Evolutionary conservation across 1,284 basidiomycete genomes (phyloP), one percentile per base, ranked within the genome.

Genomic region (Puccinia coronata): DNA sequence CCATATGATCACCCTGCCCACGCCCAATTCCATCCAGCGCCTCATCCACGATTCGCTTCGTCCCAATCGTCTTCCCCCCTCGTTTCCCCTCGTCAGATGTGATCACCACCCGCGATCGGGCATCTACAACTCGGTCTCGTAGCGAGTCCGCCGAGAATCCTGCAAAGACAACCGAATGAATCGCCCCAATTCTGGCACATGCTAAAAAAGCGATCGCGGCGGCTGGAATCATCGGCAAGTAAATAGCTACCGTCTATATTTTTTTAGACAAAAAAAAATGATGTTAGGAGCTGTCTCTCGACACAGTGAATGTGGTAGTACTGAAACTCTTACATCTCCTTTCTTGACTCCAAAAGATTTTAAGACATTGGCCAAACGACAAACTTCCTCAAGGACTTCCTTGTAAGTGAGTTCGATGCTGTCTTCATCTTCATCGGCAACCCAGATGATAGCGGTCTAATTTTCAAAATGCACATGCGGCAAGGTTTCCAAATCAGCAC

Each of bases 81-180:
- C 97, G 91, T 83, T 90, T 90, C 75, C 96, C 96, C 87, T 99
- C 97, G 86, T 99, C 97, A 59, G 93, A 92, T 18, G 97, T 99
- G 86, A 99, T 95, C 83, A 99, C 89, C 14, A 99, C 94, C 79
- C 91, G 91, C 51, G 92, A 94, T 84, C 90, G 90, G 88, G 96
- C 97, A 87, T 99, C 97, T 82, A 91, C 90, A 57, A 96, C 91
- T 82, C 97, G 92, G 87, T 98, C 97, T 74, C 96, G 91, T 80
- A 99, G 91, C 14, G 93, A 93, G 87, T 98, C 97, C n/a, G 96
- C 92, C 12, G 92, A 95, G 89, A 99, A 99, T 20, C 97, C 96
- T 72, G 96, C 96, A 85, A 99, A 99, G 83, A 99, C 92, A 85
- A 98, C 96, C n/a, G 95, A 97, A 89, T 99, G 97, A 79, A 99